Base-by-base conservation (phyloP, 495 filamentous ascomycete species). In the Penicillium crystallinum region DNA sequence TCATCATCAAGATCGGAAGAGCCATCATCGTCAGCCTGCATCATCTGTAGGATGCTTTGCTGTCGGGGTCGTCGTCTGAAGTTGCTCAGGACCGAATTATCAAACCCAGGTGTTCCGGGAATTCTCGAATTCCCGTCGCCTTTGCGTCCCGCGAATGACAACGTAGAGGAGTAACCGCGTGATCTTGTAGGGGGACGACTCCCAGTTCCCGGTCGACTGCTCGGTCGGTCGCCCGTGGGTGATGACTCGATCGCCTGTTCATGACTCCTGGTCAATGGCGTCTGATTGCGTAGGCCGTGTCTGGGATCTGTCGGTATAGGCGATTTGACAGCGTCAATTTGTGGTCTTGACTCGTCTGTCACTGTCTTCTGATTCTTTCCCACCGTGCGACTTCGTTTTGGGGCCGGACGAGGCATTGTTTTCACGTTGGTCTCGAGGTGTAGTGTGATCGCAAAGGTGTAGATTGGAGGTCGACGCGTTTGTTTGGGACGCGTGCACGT, bases 41-140 rank as follows among this genome's bases (percentile, higher is more conserved):
- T 78, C 71, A 83, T 82, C 15, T 81, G 78, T 12, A 89, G 67
- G 48, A 89, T 79, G 62, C 85, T 89, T 6, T 81, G 79, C 62
- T 89, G 84, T 66, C 84, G 73, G 14, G 83, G 74, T 51, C 85
- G 72, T 31, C 81, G 72, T 52, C 79, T 84, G 66, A 88, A 88
- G 56, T 84, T 86, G 57, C 65, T 74, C 46, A 75, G 36, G 35
- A 84, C 65, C 6, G 81, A 82, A 23, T 61, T 81, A 33, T 84
- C 80, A 40, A 76, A 76, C 3, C 73, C 77, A 41, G 80, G 79
- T 4, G 79, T 82, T 14, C 68, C 77, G 14, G 68, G 70, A 23
- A 75, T 57, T 19, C 69, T 69, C 19, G 72, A 71, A 46, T 53
- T 59, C 18, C 57, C 54, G 43, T 77, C 72, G 29, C 69, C 71